phyloP scores from a whole-genome alignment of 164 flowering plant species.

The Annona squamosa region DNA sequence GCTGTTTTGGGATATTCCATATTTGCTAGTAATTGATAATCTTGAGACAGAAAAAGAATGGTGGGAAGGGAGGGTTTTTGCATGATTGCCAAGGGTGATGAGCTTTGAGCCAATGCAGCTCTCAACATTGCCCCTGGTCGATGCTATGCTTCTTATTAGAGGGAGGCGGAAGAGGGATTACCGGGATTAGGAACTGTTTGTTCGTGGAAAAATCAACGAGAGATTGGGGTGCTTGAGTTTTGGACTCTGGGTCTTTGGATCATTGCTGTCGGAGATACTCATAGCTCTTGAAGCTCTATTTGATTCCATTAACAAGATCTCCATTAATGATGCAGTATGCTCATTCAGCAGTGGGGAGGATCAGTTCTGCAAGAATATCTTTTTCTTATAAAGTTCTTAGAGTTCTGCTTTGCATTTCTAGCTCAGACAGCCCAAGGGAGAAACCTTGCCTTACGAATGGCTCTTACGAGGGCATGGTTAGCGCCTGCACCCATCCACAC shows the following conservation, averaged over 20 bases:
- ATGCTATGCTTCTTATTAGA: constrained; percentile 55
- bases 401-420: constrained; percentile 48
- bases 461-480: constrained; percentile 80
- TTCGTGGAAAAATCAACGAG: constrained; percentile 51
- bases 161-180: constrained; percentile 66
- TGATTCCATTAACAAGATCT: constrained; percentile 50
- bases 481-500: constrained; percentile 68
- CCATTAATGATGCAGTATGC: constrained; percentile 28
- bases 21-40: constrained; percentile 71
- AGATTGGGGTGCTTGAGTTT: constrained; percentile 53
- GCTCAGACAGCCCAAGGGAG: constrained; percentile 36
- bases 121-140: constrained; percentile 40
- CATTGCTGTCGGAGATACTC: constrained; percentile 62
- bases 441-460: constrained; percentile 63
- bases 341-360: constrained; percentile 35
- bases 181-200: constrained; percentile 45
- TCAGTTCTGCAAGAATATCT: constrained; percentile 50
- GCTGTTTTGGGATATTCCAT: constrained; percentile 77
- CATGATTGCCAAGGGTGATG: constrained; percentile 66
- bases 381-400: constrained; percentile 46
- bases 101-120: constrained; percentile 56
- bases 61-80: constrained; percentile 83
- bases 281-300: constrained; percentile 60
- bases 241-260: constrained; percentile 63
- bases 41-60: constrained; percentile 80